Base-by-base conservation (phyloP, 768 basidiomycete genomes). In the Candolleomyces efflorescens region DNA sequence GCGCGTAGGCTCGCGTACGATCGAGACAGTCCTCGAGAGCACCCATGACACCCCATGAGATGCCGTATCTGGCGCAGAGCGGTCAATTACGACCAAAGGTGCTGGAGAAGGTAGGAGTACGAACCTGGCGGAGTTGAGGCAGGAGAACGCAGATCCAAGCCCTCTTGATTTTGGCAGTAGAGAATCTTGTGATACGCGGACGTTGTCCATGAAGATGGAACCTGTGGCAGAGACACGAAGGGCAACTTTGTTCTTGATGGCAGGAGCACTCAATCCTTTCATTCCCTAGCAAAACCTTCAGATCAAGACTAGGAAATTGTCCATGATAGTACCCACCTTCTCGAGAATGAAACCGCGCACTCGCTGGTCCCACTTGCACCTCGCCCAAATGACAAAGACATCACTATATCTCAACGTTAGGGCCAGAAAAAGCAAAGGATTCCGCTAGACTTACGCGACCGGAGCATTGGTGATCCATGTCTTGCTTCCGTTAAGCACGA, bases 381-480 rank as follows among this genome's bases (percentile, higher is more conserved):
- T 84, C 2, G 96, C 96, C 96, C 96, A 98, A 20, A 98, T 76
- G 26, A 98, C 77, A 67, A 97, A 95, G 0, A 98, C 68, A 61
- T 97, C 95, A 0, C 91, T 93, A 56, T 55, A 56, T 45, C 41
- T 39, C 13, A 55, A 58, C 32, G 32, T 64, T 36, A 63, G 61
- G 12, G 36, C 53, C 44, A 46, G 37, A 43, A 48, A 9, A 55
- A 15, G 49, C 50, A 43, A 26, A 60, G 48, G 41, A 38, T 10
- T 17, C n/a, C 18, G 20, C 18, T 12, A 49, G 46, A 77, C 87
- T 72, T 67, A 92, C 86, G 94, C 93, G 54, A 91, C 85, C 9
- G 94, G 94, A 0, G 94, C 85, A 67, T 97, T 97, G 13, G 93
- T 84, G 67, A 98, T 98, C 96, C 96, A 98, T 0, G 94, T 98